Evolutionary conservation across 1,284 basidiomycete species (phyloP).

Genomic region (Tylopilus sp.): DNA sequence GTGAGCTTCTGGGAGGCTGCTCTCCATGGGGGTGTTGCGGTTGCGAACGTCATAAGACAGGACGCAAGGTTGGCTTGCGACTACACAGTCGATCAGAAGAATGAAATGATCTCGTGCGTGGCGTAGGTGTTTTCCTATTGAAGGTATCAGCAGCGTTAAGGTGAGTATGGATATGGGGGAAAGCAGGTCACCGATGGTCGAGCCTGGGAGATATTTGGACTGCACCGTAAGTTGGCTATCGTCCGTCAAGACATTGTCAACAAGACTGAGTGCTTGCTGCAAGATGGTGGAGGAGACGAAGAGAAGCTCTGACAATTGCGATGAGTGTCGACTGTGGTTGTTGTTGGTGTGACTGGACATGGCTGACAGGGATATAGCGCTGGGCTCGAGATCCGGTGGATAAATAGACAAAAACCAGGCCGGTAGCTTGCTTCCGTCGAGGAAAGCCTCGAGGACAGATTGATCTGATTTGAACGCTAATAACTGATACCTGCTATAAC

Average conservation of each 20-base stretch:
- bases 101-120: slow-evolving; percentile 82
- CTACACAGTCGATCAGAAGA: slow-evolving; percentile 64
- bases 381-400: neutral
- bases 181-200: slow-evolving; percentile 70
- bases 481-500: too few species aligned
- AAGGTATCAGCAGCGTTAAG: slow-evolving; percentile 13
- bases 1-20: slow-evolving; percentile 62
- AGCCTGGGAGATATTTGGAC: slow-evolving; percentile 77
- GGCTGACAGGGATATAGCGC: slow-evolving; percentile 23
- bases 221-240: slow-evolving; percentile 71
- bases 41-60: slow-evolving; percentile 77
- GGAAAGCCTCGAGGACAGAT: slow-evolving; percentile 37
- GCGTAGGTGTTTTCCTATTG: slow-evolving; percentile 77
- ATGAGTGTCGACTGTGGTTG: slow-evolving; percentile 25
- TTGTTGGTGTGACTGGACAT: slow-evolving; percentile 31
- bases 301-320: slow-evolving; percentile 58
- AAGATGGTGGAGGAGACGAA: slow-evolving; percentile 70
- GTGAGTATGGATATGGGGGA: neutral
- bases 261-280: slow-evolving; percentile 71
- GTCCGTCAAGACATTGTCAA: slow-evolving; percentile 66
- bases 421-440: slow-evolving; percentile 28
- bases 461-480: too few species aligned
- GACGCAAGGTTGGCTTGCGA: slow-evolving; percentile 57
- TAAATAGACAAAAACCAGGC: slow-evolving; percentile 31
- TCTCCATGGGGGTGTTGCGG: slow-evolving; percentile 84